A percentile compares a stretch with the other conserved stretches of the same genome.
phyloP scores from a whole-genome alignment of 306 rosid genomes.

The Citrullus mucosospermus region DNA sequence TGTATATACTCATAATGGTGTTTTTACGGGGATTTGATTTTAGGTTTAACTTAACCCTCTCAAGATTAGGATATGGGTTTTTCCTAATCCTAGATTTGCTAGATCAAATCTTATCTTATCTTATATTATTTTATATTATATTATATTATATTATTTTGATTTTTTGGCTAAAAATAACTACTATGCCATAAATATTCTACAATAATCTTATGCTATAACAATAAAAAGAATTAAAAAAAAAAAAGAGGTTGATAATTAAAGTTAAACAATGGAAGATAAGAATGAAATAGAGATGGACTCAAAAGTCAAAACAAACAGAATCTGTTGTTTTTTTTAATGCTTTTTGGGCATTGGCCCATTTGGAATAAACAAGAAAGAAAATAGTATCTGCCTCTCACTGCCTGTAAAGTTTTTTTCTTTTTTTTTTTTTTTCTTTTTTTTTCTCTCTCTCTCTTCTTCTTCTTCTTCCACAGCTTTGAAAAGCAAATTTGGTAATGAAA shows the following conservation, averaged over 20 bases:
- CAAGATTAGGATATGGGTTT: too few species aligned
- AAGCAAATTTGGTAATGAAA: neutral
- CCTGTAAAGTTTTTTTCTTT: neutral
- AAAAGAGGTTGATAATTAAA: neutral
- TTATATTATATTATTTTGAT: too few species aligned
- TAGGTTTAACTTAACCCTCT: too few species aligned
- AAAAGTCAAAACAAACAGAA: neutral
- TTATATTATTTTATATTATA: too few species aligned
- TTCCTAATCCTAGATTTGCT: too few species aligned
- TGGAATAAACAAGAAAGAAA: neutral
- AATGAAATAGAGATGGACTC: neutral
- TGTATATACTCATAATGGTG: too few species aligned
- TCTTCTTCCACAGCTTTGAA: neutral
- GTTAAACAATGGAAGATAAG: neutral
- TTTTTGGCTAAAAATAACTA: too few species aligned
- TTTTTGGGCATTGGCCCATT: neutral
- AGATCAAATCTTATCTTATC: too few species aligned
- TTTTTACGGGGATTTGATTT: too few species aligned
- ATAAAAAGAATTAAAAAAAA: too few species aligned
- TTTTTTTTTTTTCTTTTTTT: too few species aligned
- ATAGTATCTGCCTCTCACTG: neutral
- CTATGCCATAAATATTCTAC: neutral
- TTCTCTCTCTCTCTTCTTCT: too few species aligned
- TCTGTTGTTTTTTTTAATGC: neutral
- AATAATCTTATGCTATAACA: neutral